phyloP scores from a whole-genome alignment of 2,329 filamentous ascomycete species.

The Ilyonectria robusta region DNA sequence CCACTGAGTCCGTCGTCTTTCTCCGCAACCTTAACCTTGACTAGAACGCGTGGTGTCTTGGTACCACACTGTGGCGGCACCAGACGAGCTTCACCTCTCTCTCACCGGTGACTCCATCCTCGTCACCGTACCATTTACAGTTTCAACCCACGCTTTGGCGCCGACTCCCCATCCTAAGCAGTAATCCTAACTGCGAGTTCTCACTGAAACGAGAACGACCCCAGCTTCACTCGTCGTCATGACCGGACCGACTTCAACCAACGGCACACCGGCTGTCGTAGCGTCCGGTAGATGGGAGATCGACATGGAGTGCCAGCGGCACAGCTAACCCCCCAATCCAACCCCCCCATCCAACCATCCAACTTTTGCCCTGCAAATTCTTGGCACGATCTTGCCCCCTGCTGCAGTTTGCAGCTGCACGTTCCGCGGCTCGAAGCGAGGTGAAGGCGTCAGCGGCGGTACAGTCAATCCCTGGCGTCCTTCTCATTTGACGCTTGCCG shows the following conservation, averaged over 20 bases:
- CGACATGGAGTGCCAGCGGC: not conserved
- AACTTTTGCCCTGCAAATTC: not conserved
- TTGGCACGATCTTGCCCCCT: not conserved
- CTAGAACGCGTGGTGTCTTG: not conserved
- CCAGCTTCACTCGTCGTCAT: not conserved
- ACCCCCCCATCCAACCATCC: not conserved
- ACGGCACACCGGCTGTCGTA: not conserved
- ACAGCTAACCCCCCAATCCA: not conserved
- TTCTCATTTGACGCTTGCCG: slow-evolving; percentile 9
- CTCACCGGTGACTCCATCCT: not conserved
- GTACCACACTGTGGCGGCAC: not conserved
- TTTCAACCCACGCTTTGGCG: slow-evolving; percentile 1
- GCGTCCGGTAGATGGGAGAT: not conserved
- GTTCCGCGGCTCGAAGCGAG: not conserved
- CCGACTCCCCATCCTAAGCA: not conserved
- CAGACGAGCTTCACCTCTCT: not conserved
- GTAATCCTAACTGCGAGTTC: not conserved
- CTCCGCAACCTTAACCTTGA: not conserved
- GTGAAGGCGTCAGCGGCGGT: slow-evolving; percentile 1
- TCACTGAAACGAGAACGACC: not conserved
- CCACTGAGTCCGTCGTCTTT: not conserved
- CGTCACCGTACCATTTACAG: not conserved
- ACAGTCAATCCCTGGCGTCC: not conserved
- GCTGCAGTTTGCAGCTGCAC: not conserved
- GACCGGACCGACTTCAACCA: not conserved